Percentiles rank a stretch among this genome's conserved stretches.
Evolutionary conservation across 2,329 filamentous ascomycete genomes (phyloP).

Genomic region (Dothiorella sarmentorum): DNA sequence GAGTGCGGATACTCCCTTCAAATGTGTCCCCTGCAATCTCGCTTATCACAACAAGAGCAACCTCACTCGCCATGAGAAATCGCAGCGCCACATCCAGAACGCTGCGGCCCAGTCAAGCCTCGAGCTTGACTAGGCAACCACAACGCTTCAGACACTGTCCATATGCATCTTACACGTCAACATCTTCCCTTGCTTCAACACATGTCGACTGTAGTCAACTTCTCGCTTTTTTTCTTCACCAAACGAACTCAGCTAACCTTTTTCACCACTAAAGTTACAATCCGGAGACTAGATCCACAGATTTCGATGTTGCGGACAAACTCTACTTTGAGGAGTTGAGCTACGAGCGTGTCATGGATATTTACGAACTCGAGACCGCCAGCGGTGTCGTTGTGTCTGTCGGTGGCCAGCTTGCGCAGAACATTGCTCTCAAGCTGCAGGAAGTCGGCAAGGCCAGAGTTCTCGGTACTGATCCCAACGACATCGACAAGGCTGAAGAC

Average conservation of each 20-base stretch:
- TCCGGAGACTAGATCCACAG: slow-evolving; percentile 76
- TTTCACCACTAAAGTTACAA: slow-evolving; percentile 51
- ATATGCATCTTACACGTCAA: too few species aligned
- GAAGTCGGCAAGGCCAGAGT: slow-evolving; percentile 86
- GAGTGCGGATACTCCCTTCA: too few species aligned
- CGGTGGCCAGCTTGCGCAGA: slow-evolving; percentile 93
- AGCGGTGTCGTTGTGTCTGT: slow-evolving; percentile 91
- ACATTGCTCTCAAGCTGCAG: slow-evolving; percentile 92
- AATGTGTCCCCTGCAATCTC: too few species aligned
- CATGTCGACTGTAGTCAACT: too few species aligned
- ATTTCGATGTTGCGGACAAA: slow-evolving; percentile 84
- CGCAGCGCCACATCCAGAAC: too few species aligned
- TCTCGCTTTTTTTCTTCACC: background rate
- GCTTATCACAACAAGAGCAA: too few species aligned
- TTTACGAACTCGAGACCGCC: slow-evolving; percentile 87
- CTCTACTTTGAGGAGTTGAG: slow-evolving; percentile 96
- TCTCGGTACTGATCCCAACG: slow-evolving; percentile 84
- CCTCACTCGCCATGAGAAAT: too few species aligned
- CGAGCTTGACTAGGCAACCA: too few species aligned
- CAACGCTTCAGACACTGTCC: too few species aligned
- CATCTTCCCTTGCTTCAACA: too few species aligned
- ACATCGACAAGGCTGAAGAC: slow-evolving; percentile 98
- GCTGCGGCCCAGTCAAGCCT: too few species aligned
- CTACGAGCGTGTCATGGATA: slow-evolving; percentile 98
- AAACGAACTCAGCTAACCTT: slow-evolving; percentile 20